Base-by-base conservation (phyloP, 352 stramenopile species). In the Pythium angustatum region DNA sequence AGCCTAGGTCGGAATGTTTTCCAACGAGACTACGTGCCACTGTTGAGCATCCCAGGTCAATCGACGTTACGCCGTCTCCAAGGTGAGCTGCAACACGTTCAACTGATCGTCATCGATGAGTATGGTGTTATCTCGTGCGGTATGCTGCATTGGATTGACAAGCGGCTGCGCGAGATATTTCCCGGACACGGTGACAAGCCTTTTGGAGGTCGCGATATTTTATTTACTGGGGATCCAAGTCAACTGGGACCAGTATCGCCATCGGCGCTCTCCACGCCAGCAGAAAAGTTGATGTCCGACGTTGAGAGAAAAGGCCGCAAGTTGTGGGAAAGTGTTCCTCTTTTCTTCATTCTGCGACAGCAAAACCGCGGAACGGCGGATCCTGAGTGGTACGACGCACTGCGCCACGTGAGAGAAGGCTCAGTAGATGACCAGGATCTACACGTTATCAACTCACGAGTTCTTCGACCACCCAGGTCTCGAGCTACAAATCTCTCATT, bases 221-320 rank as follows among this genome's bases (percentile, higher is more conserved):
- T 51, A 4, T 51, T 51, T 15, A 51, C 44, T 15, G 44, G 44
- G 0, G 52, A 59, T 19, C 52, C 52, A 3, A 27, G 34, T 11
- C 34, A 59, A 17, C 52, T 59, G 24, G 52, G 36, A 4, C 36
- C 52, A n/a, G 52, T 59, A 12, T 36, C 5, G 14, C 34, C 52
- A 4, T 36, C 38, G 10, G 19, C 36, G 1, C 26, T 60, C 3
- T 49, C 38, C 10, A 60, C 52, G 12, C 34, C 34, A 36, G 19
- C 12, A 3, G 19, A 41, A 41, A 41, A 9, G 15, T 24, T 8
- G 14, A 45, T 24, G 7, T 22, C 6, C 17, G 31, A 40, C 9
- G 5, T 40, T 24, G 21, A 24, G 10, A 9, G 5, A 40, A 4
- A 49, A 17, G 10, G n/a, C 11, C 19, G 43, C 19, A 11, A 43